These are phyloP conservation scores for Taphrina wiesneri DNA, from an alignment of 1,139 yeast species.

Conservation along the genomic window DNA sequence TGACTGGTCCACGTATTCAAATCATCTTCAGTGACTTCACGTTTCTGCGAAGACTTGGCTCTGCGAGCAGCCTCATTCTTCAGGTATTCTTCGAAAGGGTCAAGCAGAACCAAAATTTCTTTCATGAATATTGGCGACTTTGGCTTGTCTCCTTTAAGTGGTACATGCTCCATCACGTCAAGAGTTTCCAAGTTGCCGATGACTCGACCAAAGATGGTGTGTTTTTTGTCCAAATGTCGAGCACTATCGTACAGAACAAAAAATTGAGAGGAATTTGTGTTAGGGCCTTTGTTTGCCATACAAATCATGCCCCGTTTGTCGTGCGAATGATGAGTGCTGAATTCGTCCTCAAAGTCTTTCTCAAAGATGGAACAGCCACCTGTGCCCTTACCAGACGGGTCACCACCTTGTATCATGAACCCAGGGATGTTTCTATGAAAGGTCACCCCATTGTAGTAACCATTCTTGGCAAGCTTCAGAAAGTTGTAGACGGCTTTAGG, in stretches of 20 bases:
- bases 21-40: constrained; percentile 40
- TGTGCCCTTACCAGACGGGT: constrained; percentile 54
- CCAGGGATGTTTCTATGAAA: constrained; percentile 54
- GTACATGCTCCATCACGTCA: constrained; percentile 61
- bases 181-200: constrained; percentile 75
- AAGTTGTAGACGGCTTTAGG: constrained; percentile 54
- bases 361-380: constrained; percentile 48
- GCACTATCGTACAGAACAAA: constrained; percentile 72
- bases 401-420: constrained; percentile 59
- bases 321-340: constrained; percentile 72
- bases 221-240: constrained; percentile 73
- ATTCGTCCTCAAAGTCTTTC: constrained; percentile 51
- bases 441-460: constrained; percentile 50
- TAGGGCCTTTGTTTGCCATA: constrained; percentile 70
- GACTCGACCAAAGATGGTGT: constrained; percentile 76
- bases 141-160: constrained; percentile 46
- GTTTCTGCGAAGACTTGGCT: constrained; percentile 4
- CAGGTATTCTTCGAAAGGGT: constrained; percentile 62
- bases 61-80: constrained; percentile 35
- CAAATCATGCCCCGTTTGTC: constrained; percentile 77
- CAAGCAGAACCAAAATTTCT: constrained; percentile 75
- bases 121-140: constrained; percentile 46
- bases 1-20: constrained; percentile 36
- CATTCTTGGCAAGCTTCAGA: constrained; percentile 47
- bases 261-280: constrained; percentile 72